A percentile compares a stretch with the other conserved stretches of the same genome.
Evolutionary conservation across 345 rosid species (phyloP).

Genomic region (Populus alba): DNA sequence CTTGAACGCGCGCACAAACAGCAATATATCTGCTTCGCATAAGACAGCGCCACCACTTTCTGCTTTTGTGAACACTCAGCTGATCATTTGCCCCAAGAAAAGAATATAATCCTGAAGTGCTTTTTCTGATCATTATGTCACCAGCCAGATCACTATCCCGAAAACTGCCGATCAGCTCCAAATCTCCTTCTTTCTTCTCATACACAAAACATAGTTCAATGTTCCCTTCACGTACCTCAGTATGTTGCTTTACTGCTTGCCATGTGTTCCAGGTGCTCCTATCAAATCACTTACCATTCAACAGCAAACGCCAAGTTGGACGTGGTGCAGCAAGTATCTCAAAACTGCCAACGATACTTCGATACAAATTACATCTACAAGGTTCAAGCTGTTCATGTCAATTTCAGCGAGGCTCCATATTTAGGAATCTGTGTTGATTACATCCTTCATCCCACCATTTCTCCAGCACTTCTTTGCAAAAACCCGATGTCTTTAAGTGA

Average conservation of each 20-base stretch:
- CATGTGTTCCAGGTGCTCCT: slow-evolving; percentile 4
- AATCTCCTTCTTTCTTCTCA: neutral
- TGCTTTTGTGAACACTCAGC: slow-evolving; percentile 16
- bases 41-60: slow-evolving; percentile 13
- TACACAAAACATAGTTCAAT: neutral
- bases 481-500: neutral
- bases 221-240: neutral
- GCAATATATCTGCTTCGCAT: slow-evolving; percentile 19
- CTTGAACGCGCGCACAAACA: slow-evolving; percentile 7
- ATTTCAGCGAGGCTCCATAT: slow-evolving; percentile 10
- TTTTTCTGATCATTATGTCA: slow-evolving; percentile 16
- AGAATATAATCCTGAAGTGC: slow-evolving; percentile 10
- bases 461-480: slow-evolving; percentile 1
- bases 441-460: slow-evolving; percentile 5
- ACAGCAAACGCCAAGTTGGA: slow-evolving; percentile 5
- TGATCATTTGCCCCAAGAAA: neutral
- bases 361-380: neutral
- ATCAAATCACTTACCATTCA: slow-evolving; percentile 9
- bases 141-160: neutral
- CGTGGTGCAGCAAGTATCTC: slow-evolving; percentile 11
- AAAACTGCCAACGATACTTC: too few relatives aligned
- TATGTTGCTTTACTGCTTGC: slow-evolving; percentile 12
- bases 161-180: neutral
- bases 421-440: slow-evolving; percentile 5
- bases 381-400: neutral